A percentile compares a stretch with the other conserved stretches of the same genome.
Conservation (phyloP, 1,284 basidiomycete genomes). For the Leccinum olivaceoglutinosum region DNA sequence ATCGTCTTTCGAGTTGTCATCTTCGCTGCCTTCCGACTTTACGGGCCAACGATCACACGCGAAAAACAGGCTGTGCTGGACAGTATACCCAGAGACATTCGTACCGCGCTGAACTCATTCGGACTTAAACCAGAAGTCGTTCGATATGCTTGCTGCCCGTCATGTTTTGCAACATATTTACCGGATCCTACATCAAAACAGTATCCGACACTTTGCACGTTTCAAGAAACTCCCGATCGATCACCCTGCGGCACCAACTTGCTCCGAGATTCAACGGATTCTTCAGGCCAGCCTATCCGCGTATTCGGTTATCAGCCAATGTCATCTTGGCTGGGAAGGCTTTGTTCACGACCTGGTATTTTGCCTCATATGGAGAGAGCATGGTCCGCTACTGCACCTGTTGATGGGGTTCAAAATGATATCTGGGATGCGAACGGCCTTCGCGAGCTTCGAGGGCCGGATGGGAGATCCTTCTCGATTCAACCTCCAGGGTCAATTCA, state of each 20-base stretch:
- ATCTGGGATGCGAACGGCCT: background rate
- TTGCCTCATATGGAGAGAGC: background rate
- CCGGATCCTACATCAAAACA: background rate
- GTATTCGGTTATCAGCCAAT: background rate
- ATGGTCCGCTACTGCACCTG: background rate
- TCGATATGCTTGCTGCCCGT: background rate
- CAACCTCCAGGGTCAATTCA: too few relatives aligned
- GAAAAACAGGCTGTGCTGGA: background rate
- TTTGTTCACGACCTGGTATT: background rate
- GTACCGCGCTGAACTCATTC: background rate
- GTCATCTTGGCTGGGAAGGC: background rate
- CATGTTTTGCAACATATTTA: background rate
- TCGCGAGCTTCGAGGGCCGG: background rate
- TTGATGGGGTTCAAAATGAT: background rate
- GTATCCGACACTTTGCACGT: background rate
- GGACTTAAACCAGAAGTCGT: background rate
- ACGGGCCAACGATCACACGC: background rate
- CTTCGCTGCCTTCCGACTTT: background rate
- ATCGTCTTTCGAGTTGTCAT: background rate
- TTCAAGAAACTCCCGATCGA: background rate
- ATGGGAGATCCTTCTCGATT: background rate
- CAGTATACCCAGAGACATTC: background rate
- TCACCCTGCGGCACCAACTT: background rate
- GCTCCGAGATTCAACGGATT: background rate
- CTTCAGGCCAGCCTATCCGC: background rate